Conservation (phyloP, 225 moss, liverwort and hornwort genomes). For the Takakia lepidozioides region DNA sequence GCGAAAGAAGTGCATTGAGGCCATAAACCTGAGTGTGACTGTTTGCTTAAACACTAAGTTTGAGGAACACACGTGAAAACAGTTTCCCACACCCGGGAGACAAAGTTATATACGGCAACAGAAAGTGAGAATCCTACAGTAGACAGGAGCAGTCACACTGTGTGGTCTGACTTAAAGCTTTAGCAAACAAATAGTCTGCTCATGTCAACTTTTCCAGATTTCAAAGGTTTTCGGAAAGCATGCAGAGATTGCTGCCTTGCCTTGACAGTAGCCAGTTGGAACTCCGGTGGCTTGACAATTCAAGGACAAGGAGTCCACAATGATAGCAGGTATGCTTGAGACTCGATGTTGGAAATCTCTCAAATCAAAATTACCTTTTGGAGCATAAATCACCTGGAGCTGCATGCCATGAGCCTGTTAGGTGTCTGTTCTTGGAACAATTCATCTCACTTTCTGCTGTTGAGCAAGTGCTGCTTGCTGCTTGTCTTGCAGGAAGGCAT, state of each 20-base stretch:
- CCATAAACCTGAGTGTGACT: background rate
- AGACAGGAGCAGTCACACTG: background rate
- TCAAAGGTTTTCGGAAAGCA: too few relatives aligned
- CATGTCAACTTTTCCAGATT: too few relatives aligned
- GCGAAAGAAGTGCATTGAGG: background rate
- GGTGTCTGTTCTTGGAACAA: background rate
- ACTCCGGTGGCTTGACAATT: background rate
- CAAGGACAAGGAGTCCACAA: background rate
- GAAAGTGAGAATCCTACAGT: too few relatives aligned
- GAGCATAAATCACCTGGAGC: constrained; percentile 16
- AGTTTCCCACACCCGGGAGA: too few relatives aligned
- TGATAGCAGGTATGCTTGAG: constrained; percentile 14
- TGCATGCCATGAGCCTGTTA: constrained; percentile 5
- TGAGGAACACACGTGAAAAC: background rate
- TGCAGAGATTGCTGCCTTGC: constrained; percentile 10
- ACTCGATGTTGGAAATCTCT: constrained; percentile 29
- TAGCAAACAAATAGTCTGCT: background rate
- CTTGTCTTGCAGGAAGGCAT: too few relatives aligned
- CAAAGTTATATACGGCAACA: too few relatives aligned
- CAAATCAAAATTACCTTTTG: constrained; percentile 17
- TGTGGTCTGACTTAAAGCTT: background rate
- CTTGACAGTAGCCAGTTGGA: constrained; percentile 6
- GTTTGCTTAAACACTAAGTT: background rate
- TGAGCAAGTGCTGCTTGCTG: too few relatives aligned
- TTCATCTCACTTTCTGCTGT: background rate